A percentile compares a stretch with the other conserved stretches of the same genome.
These are phyloP conservation scores for Dujonia santamariae DNA, from an alignment of 1,139 yeast genomes.

Conservation along the genomic window DNA sequence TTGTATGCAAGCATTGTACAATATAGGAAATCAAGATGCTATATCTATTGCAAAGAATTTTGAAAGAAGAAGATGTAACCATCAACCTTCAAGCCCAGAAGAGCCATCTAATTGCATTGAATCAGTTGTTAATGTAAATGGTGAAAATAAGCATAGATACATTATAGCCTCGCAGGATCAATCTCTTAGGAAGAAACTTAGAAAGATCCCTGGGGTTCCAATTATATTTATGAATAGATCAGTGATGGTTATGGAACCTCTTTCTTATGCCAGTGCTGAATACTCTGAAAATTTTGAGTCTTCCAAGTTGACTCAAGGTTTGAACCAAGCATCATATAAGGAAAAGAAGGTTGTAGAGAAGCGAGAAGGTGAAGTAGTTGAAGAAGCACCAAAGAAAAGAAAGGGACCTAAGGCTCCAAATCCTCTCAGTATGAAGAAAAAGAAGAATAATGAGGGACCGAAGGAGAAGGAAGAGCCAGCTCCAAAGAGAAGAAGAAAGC, in stretches of 20 bases:
- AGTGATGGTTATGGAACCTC: constrained; percentile 95
- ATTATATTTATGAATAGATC: constrained; percentile 81
- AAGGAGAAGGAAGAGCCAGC: constrained; percentile 12
- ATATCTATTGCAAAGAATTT: constrained; percentile 76
- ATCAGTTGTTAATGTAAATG: constrained; percentile 66
- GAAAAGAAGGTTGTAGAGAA: constrained; percentile 19
- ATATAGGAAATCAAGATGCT: constrained; percentile 65
- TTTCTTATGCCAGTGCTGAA: constrained; percentile 66
- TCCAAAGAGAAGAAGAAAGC: constrained; percentile 41
- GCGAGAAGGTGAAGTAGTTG: constrained; percentile 18
- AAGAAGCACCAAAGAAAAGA: constrained; percentile 39
- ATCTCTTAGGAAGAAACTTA: constrained; percentile 60
- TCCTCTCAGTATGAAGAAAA: constrained; percentile 77
- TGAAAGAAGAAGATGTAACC: constrained; percentile 70
- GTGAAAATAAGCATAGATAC: constrained; percentile 85
- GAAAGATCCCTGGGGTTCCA: constrained; percentile 88
- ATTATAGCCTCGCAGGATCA: constrained; percentile 82
- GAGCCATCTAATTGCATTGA: constrained; percentile 75
- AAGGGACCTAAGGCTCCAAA: constrained; percentile 79
- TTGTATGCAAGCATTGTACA: constrained; percentile 82
- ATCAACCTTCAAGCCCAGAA: constrained; percentile 57
- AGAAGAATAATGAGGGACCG: constrained; percentile 26
- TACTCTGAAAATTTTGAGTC: constrained; percentile 56
- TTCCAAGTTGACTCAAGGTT: constrained; percentile 69
- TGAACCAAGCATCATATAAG: constrained; percentile 50